phyloP scores from a whole-genome alignment of 768 basidiomycete species.

The Lactarius quietus region DNA sequence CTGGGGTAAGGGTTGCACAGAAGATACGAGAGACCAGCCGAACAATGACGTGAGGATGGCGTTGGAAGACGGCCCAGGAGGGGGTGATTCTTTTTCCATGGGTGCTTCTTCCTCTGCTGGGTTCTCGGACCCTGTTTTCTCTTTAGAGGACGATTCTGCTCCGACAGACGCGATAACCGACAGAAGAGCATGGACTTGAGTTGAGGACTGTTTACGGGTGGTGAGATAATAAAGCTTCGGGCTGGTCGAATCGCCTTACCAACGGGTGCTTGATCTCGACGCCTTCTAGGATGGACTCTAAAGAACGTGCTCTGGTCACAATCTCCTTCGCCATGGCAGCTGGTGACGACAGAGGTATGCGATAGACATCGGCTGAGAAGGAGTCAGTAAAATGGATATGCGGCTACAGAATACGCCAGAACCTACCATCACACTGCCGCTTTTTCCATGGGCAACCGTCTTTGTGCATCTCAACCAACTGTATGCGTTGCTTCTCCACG shows the following conservation, averaged over 20 bases:
- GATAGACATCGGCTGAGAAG: slow-evolving; percentile 28
- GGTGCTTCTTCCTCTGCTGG: slow-evolving; percentile 10
- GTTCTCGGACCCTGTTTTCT: slow-evolving; percentile 27
- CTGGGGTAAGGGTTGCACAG: slow-evolving; percentile 21
- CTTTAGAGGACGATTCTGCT: slow-evolving; percentile 27
- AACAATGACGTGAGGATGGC: slow-evolving; percentile 46
- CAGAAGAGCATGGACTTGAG: slow-evolving; percentile 52
- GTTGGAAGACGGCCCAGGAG: slow-evolving; percentile 35
- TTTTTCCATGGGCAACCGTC: slow-evolving; percentile 81
- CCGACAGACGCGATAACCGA: slow-evolving; percentile 40
- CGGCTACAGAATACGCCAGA: background rate
- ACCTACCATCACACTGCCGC: slow-evolving; percentile 74
- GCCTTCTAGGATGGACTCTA: slow-evolving; percentile 51
- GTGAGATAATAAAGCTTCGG: background rate
- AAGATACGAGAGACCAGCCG: slow-evolving; percentile 44
- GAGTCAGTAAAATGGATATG: background rate
- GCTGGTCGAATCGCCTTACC: slow-evolving; percentile 39
- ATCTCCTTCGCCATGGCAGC: slow-evolving; percentile 58
- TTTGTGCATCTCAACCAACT: slow-evolving; percentile 70
- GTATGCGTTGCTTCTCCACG: slow-evolving; percentile 66
- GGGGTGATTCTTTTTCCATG: background rate
- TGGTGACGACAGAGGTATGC: slow-evolving; percentile 68
- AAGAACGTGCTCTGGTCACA: slow-evolving; percentile 47
- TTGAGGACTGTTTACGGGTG: slow-evolving; percentile 44
- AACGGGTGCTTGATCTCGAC: slow-evolving; percentile 70